Conservation (phyloP, 352 stramenopile species). For the Pythium insidiosum region DNA sequence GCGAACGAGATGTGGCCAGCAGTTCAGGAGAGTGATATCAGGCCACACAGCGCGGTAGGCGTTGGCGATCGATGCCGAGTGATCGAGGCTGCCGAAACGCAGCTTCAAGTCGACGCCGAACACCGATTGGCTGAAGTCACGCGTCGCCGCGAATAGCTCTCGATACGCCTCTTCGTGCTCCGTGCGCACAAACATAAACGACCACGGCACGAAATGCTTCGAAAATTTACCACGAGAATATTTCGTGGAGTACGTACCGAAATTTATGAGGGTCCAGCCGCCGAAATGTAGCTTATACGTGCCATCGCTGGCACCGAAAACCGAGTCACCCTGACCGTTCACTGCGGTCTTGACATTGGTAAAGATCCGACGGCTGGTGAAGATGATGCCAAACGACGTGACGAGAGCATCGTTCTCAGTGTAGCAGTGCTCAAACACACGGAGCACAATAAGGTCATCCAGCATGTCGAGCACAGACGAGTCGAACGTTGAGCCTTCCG, state of each 20-base stretch:
- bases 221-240: not conserved
- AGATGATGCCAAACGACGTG: not conserved
- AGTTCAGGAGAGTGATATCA: not conserved
- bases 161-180: not conserved
- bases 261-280: not conserved
- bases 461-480: too few relatives aligned
- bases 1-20: slow-evolving; percentile 4
- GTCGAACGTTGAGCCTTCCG: not conserved
- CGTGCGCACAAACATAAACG: not conserved
- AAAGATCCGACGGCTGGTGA: not conserved
- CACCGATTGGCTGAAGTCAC: not conserved
- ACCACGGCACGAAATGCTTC: not conserved
- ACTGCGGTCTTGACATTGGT: not conserved
- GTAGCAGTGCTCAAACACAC: not conserved
- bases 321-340: not conserved
- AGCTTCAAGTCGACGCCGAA: not conserved
- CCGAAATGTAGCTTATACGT: not conserved
- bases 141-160: not conserved
- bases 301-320: not conserved
- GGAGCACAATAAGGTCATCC: not conserved
- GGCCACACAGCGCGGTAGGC: slow-evolving; percentile 2
- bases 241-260: not conserved
- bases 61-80: slow-evolving; percentile 4
- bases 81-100: slow-evolving; percentile 1
- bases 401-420: not conserved